Percentiles rank a stretch among this genome's conserved stretches.
Conservation (phyloP, 148 eudicot genomes). For the Persicaria tinctoria region DNA sequence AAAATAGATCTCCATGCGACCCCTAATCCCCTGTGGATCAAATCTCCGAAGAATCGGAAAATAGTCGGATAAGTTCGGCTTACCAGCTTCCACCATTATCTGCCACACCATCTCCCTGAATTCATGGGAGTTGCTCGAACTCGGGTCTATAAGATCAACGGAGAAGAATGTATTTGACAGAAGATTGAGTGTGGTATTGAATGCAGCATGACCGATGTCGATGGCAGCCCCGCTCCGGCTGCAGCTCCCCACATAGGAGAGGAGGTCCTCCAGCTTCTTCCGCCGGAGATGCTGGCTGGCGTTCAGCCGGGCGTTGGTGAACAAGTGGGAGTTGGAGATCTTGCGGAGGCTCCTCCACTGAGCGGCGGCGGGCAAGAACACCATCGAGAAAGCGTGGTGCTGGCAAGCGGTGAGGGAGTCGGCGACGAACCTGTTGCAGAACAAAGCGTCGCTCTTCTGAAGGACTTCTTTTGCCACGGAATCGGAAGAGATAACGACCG, state of each 20-base stretch:
- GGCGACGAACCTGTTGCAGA: conserved; percentile 3
- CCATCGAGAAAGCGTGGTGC: neutral
- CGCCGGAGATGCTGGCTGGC: neutral
- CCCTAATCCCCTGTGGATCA: conserved; percentile 7
- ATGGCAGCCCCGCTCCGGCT: neutral
- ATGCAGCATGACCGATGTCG: neutral
- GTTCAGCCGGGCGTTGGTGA: neutral
- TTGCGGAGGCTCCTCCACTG: conserved; percentile 4
- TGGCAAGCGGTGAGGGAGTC: neutral
- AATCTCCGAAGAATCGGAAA: neutral
- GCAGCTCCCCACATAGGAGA: neutral
- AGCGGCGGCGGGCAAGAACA: neutral
- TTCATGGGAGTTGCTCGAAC: neutral
- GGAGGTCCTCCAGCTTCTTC: conserved; percentile 6
- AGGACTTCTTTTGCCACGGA: conserved; percentile 6
- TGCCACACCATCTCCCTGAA: conserved; percentile 12
- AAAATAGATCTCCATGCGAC: neutral
- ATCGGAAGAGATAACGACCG: neutral
- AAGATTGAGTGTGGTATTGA: neutral
- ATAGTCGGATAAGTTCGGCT: conserved; percentile 10
- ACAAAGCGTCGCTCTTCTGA: neutral
- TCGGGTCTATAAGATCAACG: conserved; percentile 4
- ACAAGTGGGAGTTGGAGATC: conserved; percentile 7
- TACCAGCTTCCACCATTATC: conserved; percentile 10
- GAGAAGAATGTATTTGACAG: conserved; percentile 9